A percentile compares a stretch with the other conserved stretches of the same genome.
Conservation (phyloP, 2,329 filamentous ascomycete species). For the Alternaria hordeiaustralica region DNA sequence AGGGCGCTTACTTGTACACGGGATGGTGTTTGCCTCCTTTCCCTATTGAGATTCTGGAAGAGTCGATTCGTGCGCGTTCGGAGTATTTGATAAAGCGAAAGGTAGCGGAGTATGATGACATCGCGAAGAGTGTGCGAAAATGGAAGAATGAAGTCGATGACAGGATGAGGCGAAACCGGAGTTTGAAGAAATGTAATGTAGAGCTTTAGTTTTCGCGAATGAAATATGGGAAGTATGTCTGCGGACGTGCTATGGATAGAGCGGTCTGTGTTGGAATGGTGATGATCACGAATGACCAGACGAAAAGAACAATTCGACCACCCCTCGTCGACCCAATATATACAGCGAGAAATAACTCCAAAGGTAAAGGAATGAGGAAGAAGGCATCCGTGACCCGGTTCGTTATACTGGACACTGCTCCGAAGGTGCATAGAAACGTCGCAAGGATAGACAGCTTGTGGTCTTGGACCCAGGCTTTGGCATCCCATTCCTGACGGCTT, state of each 20-base stretch:
- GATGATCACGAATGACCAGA: too few species aligned
- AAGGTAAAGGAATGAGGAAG: too few species aligned
- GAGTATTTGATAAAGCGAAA: background rate
- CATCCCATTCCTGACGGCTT: background rate
- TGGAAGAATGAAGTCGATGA: background rate
- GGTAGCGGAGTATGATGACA: background rate
- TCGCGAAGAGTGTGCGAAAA: background rate
- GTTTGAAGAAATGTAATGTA: constrained; percentile 7
- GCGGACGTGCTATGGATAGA: too few species aligned
- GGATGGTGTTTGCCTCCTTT: background rate
- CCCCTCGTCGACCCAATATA: too few species aligned
- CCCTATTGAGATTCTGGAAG: background rate
- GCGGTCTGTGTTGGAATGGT: too few species aligned
- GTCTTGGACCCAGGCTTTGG: background rate
- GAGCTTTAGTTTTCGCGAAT: too few species aligned
- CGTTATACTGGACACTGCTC: too few species aligned
- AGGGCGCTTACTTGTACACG: background rate
- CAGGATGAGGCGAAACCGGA: background rate
- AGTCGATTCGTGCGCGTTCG: background rate
- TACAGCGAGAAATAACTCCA: too few species aligned
- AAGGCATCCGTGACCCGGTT: too few species aligned
- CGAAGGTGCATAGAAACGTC: background rate
- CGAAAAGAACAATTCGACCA: too few species aligned
- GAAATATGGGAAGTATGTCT: too few species aligned
- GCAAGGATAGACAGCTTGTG: background rate